These are phyloP conservation scores for Annulohypoxylon nitens DNA, from an alignment of 495 filamentous ascomycete species.

Conservation along the genomic window DNA sequence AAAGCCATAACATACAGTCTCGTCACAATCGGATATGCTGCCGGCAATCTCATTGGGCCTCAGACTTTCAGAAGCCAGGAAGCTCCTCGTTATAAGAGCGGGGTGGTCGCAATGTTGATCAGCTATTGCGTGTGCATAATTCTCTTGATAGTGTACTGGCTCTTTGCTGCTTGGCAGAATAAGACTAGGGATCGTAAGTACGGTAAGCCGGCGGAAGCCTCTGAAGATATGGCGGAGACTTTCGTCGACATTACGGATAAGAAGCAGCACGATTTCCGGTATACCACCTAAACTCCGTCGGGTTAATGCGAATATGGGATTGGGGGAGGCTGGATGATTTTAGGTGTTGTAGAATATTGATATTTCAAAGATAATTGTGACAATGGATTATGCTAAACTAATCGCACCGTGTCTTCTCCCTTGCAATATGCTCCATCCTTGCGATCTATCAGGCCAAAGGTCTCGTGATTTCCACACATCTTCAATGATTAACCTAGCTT, in stretches of 20 bases:
- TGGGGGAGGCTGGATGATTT: background rate
- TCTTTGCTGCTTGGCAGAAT: constrained; percentile 46
- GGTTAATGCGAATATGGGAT: background rate
- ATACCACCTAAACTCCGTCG: constrained; percentile 41
- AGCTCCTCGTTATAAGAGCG: constrained; percentile 58
- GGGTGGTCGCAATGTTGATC: constrained; percentile 52
- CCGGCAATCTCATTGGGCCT: constrained; percentile 67
- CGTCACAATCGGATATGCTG: constrained; percentile 64
- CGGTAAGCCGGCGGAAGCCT: constrained; percentile 31
- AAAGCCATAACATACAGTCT: constrained; percentile 63
- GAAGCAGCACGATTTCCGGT: constrained; percentile 51
- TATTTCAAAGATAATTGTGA: background rate
- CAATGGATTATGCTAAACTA: constrained; percentile 40
- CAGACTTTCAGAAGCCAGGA: constrained; percentile 65
- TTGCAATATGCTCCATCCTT: constrained; percentile 37
- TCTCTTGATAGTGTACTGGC: constrained; percentile 50
- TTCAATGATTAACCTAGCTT: constrained; percentile 41
- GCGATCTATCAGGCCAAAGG: constrained; percentile 26
- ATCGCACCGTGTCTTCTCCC: constrained; percentile 43
- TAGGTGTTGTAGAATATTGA: background rate
- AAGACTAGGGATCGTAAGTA: constrained; percentile 42
- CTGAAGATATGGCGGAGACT: constrained; percentile 32
- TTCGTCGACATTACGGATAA: constrained; percentile 53
- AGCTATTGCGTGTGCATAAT: constrained; percentile 51
- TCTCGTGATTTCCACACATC: constrained; percentile 43